Base-by-base conservation (phyloP, 306 rosid species). In the Casuarina glauca region DNA sequence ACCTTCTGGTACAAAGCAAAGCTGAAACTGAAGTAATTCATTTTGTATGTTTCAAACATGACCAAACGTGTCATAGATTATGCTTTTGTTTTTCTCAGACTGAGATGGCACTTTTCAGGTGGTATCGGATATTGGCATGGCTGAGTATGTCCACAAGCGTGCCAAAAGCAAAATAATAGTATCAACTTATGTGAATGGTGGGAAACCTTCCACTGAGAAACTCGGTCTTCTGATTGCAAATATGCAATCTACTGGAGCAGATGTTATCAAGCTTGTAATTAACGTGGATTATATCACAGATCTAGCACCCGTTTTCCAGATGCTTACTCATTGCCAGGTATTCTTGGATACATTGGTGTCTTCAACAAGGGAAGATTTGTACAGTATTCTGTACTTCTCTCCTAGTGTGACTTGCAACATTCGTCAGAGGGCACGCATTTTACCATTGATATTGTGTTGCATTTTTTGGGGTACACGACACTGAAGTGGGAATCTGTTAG, bases 261-360 rank as follows among this genome's bases (percentile, higher is more conserved):
- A 83, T 81, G 74, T 86, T 72, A 68, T 83, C 76, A 83, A 78
- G 69, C 77, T 86, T 48, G 86, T 81, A n/a, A 73, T 75, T 55
- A 36, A 78, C 73, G 90, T 85, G 36, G 80, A 83, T 69, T 85
- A 86, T 73, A 86, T 83, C 8, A 78, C 85, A 61, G 87, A 86
- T 72, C 44, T 81, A 8, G 74, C 62, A 63, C 84, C 75, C 69
- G 55, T 86, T 52, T 81, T 83, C 68, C 79, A 67, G 50, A 72
- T 83, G 66, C 46, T 86, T 61, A 70, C 82, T 13, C 0, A 17
- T 72, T 77, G 81, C 78, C 83, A 80, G 89, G 89, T 80, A 68
- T 42, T 63, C 11, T 2, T 39, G 35, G 35, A 62, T 61, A 32
- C 17, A 35, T 61, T 61, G 67, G 35, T 35, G 13, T 61, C 48